Base-by-base conservation (phyloP, 2,329 filamentous ascomycete species). In the Aspergillus ochraceoroseus region DNA sequence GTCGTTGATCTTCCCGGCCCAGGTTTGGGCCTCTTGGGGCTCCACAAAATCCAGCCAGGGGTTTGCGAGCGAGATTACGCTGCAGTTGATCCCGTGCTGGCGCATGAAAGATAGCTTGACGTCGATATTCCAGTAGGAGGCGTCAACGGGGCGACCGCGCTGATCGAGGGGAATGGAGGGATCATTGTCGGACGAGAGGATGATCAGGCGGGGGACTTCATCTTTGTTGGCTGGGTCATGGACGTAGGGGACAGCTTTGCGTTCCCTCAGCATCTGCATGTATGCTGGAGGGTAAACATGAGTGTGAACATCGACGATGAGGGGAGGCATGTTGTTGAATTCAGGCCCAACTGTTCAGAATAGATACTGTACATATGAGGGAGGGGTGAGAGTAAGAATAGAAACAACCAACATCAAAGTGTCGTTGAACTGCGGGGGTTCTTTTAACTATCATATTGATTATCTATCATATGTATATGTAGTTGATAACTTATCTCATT, bases 81-180 rank as follows among this genome's bases (percentile, higher is more conserved):
- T 92, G 49, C 83, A 80, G 63, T 84, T 77, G 61, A 95, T 95
- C 38, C 70, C 70, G 66, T 95, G 89, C 11, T 74, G 77, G 61
- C 87, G 75, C 89, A 95, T 95, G 68, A 95, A 95, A 33, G 79
- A 74, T 9, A 95, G 73, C 59, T 95, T 95, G 53, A 86, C 75
- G 11, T 72, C 68, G 43, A 94, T 81, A 30, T 87, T 85, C 47
- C 82, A 86, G 71, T 90, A 95, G 55, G 89, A 85, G 1, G 79
- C 72, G 14, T 87, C 90, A 29, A 95, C 79, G 3, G 89, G 88
- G 3, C 89, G 80, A 25, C 88, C 89, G 2, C 85, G 82, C 22
- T 64, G 51, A 14, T 64, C 59, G 19, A 59, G 51, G 3, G 63
- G 62, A 32, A 61, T 59, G 54, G 62, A 56, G 3, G 61, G 49